phyloP scores from a whole-genome alignment of 2,329 filamentous ascomycete species.

The Pestalotiopsis sp. region DNA sequence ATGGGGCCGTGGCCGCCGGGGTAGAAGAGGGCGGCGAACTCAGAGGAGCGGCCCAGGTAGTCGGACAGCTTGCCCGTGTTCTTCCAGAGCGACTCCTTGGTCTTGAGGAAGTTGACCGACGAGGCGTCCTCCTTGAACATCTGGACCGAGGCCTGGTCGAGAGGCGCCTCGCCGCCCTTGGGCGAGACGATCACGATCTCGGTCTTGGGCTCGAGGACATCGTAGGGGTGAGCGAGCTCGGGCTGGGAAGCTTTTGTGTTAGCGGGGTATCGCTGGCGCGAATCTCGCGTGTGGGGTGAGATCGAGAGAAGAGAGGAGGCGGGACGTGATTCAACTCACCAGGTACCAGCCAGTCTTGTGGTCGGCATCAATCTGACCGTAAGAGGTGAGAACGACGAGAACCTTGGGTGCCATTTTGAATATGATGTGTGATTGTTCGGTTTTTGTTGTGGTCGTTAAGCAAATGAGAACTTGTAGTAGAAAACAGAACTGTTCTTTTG shows the following conservation, averaged over 20 bases:
- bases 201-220: slow-evolving; percentile 53
- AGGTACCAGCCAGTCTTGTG: slow-evolving; percentile 72
- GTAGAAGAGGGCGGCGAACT: slow-evolving; percentile 65
- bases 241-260: slow-evolving; percentile 37
- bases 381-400: slow-evolving; percentile 72
- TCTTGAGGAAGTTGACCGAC: slow-evolving; percentile 56
- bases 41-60: slow-evolving; percentile 55
- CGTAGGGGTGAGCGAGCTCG: slow-evolving; percentile 67
- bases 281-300: too few relatives aligned
- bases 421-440: neutral
- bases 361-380: slow-evolving; percentile 50
- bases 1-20: slow-evolving; percentile 65
- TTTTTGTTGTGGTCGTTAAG: neutral
- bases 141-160: slow-evolving; percentile 61
- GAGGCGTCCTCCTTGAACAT: slow-evolving; percentile 54
- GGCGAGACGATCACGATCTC: slow-evolving; percentile 63
- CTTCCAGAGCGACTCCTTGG: slow-evolving; percentile 62
- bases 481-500: neutral
- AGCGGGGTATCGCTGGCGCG: neutral
- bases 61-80: slow-evolving; percentile 60
- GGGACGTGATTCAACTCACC: slow-evolving; percentile 38
- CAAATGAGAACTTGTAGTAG: neutral
- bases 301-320: neutral
- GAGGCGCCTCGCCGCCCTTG: slow-evolving; percentile 60
- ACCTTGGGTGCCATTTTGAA: slow-evolving; percentile 57